phyloP scores from a whole-genome alignment of 805 yeast species.

The Starmera pachycereana region DNA sequence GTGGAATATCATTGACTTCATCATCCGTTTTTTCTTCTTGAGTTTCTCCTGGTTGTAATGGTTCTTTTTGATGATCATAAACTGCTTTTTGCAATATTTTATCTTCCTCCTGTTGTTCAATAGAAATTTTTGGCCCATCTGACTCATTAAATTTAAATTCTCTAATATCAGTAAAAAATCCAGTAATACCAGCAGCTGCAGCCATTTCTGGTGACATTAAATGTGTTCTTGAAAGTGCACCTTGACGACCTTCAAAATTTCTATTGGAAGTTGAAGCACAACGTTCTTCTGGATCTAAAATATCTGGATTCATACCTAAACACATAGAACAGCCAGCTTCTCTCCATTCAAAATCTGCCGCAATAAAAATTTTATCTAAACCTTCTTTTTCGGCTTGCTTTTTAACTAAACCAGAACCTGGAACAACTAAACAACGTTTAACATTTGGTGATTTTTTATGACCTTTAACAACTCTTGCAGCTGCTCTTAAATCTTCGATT shows the following conservation, averaged over 20 bases:
- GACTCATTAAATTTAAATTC: constrained; percentile 56
- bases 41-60: constrained; percentile 43
- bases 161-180: constrained; percentile 87
- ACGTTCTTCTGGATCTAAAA: constrained; percentile 87
- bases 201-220: constrained; percentile 99
- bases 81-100: constrained; percentile 59
- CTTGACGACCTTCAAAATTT: constrained; percentile 99
- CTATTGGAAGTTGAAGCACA: constrained; percentile 99
- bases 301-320: constrained; percentile 98
- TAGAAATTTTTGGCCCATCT: constrained; percentile 45
- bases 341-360: constrained; percentile 97
- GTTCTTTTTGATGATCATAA: constrained; percentile 60
- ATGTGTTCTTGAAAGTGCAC: constrained; percentile 92
- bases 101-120: constrained; percentile 35
- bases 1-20: constrained; percentile 55
- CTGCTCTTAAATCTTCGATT: constrained; percentile 92
- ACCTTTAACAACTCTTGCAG: constrained; percentile 89
- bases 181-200: constrained; percentile 93
- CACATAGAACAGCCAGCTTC: constrained; percentile 99
- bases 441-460: constrained; percentile 76
- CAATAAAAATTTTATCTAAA: constrained; percentile 77
- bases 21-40: constrained; percentile 39
- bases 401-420: constrained; percentile 95
- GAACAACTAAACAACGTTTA: constrained; percentile 82
- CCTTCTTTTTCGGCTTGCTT: constrained; percentile 93